Conservation (phyloP, 176 grass and related monocot genomes). For the Poa annua region DNA sequence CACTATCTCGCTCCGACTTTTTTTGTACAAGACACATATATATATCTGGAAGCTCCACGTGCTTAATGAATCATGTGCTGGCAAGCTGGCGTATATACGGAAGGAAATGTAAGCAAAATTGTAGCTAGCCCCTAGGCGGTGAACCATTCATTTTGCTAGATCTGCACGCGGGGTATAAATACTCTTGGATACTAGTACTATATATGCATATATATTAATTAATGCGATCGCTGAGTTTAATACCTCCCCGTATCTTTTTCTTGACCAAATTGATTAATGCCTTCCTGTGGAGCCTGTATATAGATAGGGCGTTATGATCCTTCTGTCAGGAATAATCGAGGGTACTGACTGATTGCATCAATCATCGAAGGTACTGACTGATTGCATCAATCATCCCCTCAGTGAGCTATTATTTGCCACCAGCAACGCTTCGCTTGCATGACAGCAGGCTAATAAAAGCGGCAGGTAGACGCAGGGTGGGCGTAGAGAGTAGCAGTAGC, state of each 20-base stretch:
- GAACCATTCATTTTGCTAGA: neutral
- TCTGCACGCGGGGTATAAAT: neutral
- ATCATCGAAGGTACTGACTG: too few species aligned
- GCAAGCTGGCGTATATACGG: neutral
- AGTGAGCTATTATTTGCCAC: too few species aligned
- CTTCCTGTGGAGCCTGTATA: neutral
- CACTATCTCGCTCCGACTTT: neutral
- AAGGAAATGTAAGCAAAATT: slow-evolving; percentile 18
- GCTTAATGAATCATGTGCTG: neutral
- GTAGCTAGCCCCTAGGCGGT: slow-evolving; percentile 6
- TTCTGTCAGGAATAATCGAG: too few species aligned
- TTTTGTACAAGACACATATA: neutral
- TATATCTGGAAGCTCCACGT: neutral
- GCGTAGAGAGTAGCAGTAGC: too few species aligned
- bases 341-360: too few species aligned
- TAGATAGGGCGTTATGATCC: neutral
- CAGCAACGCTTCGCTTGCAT: too few species aligned
- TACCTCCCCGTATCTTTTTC: neutral
- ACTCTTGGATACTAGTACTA: too few species aligned
- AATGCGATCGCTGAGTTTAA: neutral
- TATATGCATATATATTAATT: neutral
- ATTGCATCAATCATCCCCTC: too few species aligned
- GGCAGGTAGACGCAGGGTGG: too few species aligned
- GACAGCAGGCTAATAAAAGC: too few species aligned
- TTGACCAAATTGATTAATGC: neutral